phyloP scores from a whole-genome alignment of 2,329 filamentous ascomycete genomes.

The Cytospora leucostoma region DNA sequence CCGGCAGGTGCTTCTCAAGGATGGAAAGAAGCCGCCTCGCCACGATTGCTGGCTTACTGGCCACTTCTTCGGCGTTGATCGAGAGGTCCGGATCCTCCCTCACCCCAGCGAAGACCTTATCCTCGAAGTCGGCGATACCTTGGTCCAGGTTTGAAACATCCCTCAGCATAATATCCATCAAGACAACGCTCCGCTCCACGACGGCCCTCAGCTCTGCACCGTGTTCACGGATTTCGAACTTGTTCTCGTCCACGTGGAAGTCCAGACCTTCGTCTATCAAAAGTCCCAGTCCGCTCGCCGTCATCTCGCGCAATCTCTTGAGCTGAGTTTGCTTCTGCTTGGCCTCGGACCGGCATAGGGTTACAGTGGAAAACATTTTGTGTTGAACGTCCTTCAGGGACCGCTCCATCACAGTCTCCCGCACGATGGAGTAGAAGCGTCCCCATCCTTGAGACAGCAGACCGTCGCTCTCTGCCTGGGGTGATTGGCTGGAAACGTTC shows the following conservation, averaged over 20 bases:
- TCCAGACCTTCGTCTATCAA: slow-evolving; percentile 83
- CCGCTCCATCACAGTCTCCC: slow-evolving; percentile 71
- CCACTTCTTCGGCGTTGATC: slow-evolving; percentile 50
- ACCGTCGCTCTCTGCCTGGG: slow-evolving; percentile 29
- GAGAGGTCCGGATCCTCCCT: slow-evolving; percentile 62
- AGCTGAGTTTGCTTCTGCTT: slow-evolving; percentile 72
- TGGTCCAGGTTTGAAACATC: slow-evolving; percentile 68
- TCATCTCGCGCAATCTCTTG: slow-evolving; percentile 73
- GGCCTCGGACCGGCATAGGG: slow-evolving; percentile 72
- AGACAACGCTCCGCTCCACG: slow-evolving; percentile 75
- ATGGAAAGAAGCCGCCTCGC: slow-evolving; percentile 69
- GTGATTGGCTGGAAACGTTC: slow-evolving; percentile 23
- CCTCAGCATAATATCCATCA: slow-evolving; percentile 83
- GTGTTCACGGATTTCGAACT: slow-evolving; percentile 46
- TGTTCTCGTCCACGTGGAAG: slow-evolving; percentile 61
- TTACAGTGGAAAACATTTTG: slow-evolving; percentile 75
- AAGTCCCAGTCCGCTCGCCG: slow-evolving; percentile 82
- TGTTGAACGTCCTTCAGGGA: slow-evolving; percentile 71
- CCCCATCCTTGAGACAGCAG: slow-evolving; percentile 57
- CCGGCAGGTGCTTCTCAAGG: slow-evolving; percentile 67
- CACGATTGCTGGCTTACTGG: slow-evolving; percentile 59
- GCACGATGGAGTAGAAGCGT: slow-evolving; percentile 79
- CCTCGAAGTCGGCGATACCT: slow-evolving; percentile 64
- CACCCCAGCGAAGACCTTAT: slow-evolving; percentile 64
- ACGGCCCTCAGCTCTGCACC: slow-evolving; percentile 65